Percentiles rank a stretch among this genome's conserved stretches.
phyloP scores from a whole-genome alignment of 164 flowering plant species.

The Magnolia changhungtana region DNA sequence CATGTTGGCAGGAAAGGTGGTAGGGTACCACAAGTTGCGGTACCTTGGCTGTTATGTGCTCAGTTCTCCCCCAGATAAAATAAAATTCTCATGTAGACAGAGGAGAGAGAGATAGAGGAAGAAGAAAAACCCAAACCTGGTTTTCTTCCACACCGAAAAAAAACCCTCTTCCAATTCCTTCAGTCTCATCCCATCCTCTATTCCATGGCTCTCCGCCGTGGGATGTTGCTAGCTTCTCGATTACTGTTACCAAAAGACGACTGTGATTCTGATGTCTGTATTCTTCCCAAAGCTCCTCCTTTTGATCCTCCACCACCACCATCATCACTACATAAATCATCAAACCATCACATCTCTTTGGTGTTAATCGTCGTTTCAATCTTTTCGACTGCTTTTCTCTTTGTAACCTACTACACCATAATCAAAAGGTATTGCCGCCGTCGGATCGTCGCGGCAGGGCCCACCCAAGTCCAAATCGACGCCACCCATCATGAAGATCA shows the following conservation, averaged over 20 bases:
- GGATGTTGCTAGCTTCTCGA: neutral
- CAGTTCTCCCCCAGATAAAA: no score
- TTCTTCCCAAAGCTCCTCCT: neutral
- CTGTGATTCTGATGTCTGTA: neutral
- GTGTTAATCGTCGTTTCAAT: constrained; percentile 26
- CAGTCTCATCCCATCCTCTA: neutral
- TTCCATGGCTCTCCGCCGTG: constrained; percentile 3
- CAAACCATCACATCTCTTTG: constrained; percentile 19
- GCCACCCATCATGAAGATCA: constrained; percentile 13
- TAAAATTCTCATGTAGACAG: no score
- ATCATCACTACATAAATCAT: neutral
- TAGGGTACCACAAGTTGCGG: no score
- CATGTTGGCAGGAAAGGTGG: no score
- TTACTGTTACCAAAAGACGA: neutral
- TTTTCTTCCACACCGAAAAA: neutral
- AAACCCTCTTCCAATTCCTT: neutral
- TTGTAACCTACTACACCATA: constrained; percentile 33
- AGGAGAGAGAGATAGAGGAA: no score
- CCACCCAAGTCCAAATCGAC: constrained; percentile 12
- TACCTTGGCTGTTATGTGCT: no score
- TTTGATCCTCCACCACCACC: neutral
- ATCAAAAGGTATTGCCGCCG: constrained; percentile 22
- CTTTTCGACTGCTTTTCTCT: constrained; percentile 28
- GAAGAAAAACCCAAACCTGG: neutral
- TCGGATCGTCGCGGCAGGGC: constrained; percentile 30